Evolutionary conservation across 805 yeast genomes (phyloP).

Genomic region (Priceomyces carsonii): DNA sequence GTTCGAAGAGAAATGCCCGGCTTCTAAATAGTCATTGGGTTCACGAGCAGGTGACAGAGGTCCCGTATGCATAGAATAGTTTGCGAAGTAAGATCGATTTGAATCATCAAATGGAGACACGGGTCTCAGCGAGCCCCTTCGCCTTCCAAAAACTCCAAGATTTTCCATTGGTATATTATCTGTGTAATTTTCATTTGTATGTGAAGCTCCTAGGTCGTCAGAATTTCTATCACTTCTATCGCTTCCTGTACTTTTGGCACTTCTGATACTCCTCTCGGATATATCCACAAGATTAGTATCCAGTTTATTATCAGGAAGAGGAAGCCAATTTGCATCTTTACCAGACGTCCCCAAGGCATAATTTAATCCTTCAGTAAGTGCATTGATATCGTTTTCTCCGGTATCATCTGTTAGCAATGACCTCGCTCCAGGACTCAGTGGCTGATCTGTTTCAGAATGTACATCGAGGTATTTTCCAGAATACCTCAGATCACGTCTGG

Average conservation of each 20-base stretch:
- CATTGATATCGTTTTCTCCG: conserved; percentile 28
- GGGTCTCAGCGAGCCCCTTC: too few species aligned
- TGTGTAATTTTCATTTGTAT: conserved; percentile 10
- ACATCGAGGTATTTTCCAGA: conserved; percentile 1
- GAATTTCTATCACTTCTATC: conserved; percentile 1
- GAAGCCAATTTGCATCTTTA: conserved; percentile 31
- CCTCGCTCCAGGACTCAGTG: conserved; percentile 5
- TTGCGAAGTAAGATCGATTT: conserved; percentile 1
- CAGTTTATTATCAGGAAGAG: conserved; percentile 9
- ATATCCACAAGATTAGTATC: not conserved
- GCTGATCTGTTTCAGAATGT: not conserved
- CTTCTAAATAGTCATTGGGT: conserved; percentile 16
- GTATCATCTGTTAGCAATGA: conserved; percentile 27
- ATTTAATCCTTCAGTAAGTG: conserved; percentile 31
- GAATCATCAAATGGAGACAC: conserved; percentile 7
- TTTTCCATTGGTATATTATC: conserved; percentile 20
- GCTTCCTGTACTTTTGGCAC: too few species aligned
- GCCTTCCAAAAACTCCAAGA: conserved; percentile 3
- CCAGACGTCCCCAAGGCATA: conserved; percentile 33
- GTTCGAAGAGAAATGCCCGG: conserved; percentile 14
- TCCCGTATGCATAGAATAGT: not conserved
- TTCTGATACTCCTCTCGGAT: too few species aligned
- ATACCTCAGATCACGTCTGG: not conserved
- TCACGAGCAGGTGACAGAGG: conserved; percentile 1
- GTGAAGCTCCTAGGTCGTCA: not conserved